A percentile compares a stretch with the other conserved stretches of the same genome.
Evolutionary conservation across 768 basidiomycete species (phyloP).

Genomic region (Tricholoma saponaceum): DNA sequence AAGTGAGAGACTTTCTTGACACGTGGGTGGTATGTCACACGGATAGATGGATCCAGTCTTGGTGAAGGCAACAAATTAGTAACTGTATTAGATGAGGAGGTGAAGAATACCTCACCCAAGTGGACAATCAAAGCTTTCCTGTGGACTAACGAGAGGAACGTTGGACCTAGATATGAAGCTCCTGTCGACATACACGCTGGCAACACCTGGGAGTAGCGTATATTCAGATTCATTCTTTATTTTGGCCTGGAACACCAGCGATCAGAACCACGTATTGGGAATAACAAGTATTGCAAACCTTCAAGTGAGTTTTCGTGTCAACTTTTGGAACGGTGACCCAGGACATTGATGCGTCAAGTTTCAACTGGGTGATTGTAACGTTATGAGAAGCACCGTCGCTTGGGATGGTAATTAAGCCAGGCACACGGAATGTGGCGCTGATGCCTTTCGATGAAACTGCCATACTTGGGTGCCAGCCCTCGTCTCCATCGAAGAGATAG

Average conservation of each 20-base stretch:
- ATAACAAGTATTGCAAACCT: conserved; percentile 18
- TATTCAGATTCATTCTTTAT: conserved; percentile 54
- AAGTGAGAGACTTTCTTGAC: conserved; percentile 29
- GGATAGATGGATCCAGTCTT: conserved; percentile 37
- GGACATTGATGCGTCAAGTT: conserved; percentile 34
- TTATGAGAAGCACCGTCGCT: conserved; percentile 36
- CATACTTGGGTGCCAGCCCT: conserved; percentile 13
- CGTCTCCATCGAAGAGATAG: background rate
- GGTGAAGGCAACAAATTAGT: background rate
- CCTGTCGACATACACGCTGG: conserved; percentile 53
- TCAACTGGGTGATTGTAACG: conserved; percentile 35
- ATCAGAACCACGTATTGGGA: background rate
- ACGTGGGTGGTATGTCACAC: conserved; percentile 35
- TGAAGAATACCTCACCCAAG: conserved; percentile 32
- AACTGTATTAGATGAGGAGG: background rate
- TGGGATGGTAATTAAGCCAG: conserved; percentile 38
- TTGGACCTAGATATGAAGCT: conserved; percentile 48
- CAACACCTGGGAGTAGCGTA: conserved; percentile 42
- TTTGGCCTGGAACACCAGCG: conserved; percentile 31
- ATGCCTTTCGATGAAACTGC: conserved; percentile 33
- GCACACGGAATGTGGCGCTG: conserved; percentile 37
- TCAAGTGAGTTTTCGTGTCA: conserved; percentile 34
- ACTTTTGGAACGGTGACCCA: conserved; percentile 39
- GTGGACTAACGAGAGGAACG: conserved; percentile 37
- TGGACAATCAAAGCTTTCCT: conserved; percentile 42